A percentile compares a stretch with the other conserved stretches of the same genome.
Evolutionary conservation across 805 yeast genomes (phyloP).

Genomic region (Metschnikowia lachancei): DNA sequence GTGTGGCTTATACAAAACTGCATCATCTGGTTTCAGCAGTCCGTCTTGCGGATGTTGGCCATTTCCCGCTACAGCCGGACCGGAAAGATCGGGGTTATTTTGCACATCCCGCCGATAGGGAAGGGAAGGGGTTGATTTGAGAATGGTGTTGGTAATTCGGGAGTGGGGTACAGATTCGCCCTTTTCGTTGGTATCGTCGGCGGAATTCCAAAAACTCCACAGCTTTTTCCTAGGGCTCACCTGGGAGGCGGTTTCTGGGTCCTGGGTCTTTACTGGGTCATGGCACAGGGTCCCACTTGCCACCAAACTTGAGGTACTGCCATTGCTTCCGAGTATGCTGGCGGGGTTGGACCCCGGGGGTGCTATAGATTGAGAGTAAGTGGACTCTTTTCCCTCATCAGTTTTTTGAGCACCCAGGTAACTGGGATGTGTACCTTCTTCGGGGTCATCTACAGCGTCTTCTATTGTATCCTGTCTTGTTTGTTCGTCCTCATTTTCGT

Average conservation of each 20-base stretch:
- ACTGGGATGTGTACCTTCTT: not conserved
- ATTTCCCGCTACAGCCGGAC: not conserved
- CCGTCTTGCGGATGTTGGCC: not conserved
- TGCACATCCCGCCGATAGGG: conserved; percentile 16
- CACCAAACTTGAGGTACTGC: not conserved
- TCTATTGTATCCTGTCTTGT: not conserved
- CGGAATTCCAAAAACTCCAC: conserved; percentile 39
- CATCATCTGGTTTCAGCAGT: conserved; percentile 31
- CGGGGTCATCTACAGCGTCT: not conserved
- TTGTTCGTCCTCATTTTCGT: not conserved
- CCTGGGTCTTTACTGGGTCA: not conserved
- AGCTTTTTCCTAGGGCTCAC: conserved; percentile 22
- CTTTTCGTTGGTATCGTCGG: conserved; percentile 2
- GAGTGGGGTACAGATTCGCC: conserved; percentile 7
- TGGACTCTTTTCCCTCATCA: no score
- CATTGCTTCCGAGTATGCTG: not conserved
- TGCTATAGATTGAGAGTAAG: no score
- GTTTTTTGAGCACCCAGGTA: no score
- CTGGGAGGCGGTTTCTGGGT: not conserved
- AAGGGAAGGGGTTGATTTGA: conserved; percentile 31
- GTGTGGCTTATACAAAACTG: conserved; percentile 45
- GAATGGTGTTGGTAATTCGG: conserved; percentile 29
- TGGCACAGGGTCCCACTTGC: not conserved
- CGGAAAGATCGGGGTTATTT: not conserved
- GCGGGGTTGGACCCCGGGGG: no score